Evolutionary conservation across 2,329 filamentous ascomycete genomes (phyloP), one percentile per base, ranked within the genome.

Genomic region (Zymoseptoria passerinii): DNA sequence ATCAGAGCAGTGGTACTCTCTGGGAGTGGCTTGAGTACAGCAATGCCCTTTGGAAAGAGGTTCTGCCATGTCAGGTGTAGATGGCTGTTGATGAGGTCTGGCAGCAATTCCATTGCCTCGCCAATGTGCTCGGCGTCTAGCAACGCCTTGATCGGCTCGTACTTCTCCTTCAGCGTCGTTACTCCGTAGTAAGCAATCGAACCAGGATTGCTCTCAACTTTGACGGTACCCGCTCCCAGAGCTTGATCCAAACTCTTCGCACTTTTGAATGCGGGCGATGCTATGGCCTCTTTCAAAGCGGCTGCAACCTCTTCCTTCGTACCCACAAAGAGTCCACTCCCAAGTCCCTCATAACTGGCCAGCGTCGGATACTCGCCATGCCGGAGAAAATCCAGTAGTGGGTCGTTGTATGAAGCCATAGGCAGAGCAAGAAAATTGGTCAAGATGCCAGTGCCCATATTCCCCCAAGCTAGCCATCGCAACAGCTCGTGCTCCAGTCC

Each of bases 381-480:
- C 55, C 92, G 85, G 58, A 97, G 77, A 65, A 85, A 89, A 0
- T 79, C 74, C 48, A 97, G 76, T 58, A 92, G 78, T 1, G 82
- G 73, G 68, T 96, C 89, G 60, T 92, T 83, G 65, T 85, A 83
- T 18, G 83, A 72, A 0, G 83, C 89, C 88, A 96, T 96, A 3
- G 94, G 94, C 54, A 96, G 80, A 27, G 90, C 81, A n/a, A 88
- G 81, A 74, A 87, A 87, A 70, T 92, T 86, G 16, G 87, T 81
- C 52, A 97, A 79, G 40, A 97, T 76, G 1, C 94, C 94, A 18
- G 86, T 87, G 10, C 87, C 87, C 89, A 96, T 94, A 60, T 87
- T 86, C 56, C 90, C 90, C 92, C 92, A 99, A 0, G 92, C 92
- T 61, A 96, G 76, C 91, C 91, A 96, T 63, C 88, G 81, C 78